These are phyloP conservation scores for Periglandula ipomoeae DNA, from an alignment of 2,329 filamentous ascomycete genomes.

Conservation along the genomic window DNA sequence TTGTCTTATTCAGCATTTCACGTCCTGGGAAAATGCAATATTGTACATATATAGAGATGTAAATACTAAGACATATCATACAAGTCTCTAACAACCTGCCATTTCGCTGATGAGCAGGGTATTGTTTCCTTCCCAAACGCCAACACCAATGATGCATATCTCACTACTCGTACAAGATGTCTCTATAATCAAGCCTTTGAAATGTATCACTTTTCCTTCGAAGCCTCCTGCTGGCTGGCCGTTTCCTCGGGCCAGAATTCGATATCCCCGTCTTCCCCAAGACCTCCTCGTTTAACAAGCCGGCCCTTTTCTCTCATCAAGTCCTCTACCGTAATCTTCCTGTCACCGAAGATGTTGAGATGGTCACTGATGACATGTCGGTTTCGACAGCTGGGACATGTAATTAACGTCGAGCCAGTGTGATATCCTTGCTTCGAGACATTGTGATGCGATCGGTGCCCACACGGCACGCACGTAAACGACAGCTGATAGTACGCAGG, in stretches of 20 bases:
- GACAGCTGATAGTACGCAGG: slow-evolving; percentile 74
- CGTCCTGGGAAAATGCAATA: background rate
- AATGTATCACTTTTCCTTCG: background rate
- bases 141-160: background rate
- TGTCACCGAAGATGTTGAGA: slow-evolving; percentile 66
- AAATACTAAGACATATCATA: background rate
- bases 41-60: background rate
- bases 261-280: slow-evolving; percentile 73
- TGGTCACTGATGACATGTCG: slow-evolving; percentile 91
- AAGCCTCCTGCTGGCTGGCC: slow-evolving; percentile 6
- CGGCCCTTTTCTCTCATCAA: slow-evolving; percentile 68
- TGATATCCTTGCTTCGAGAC: slow-evolving; percentile 95
- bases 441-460: slow-evolving; percentile 68
- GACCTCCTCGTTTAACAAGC: slow-evolving; percentile 59
- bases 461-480: slow-evolving; percentile 89
- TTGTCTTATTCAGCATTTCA: background rate
- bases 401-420: slow-evolving; percentile 77
- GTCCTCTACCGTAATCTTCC: slow-evolving; percentile 63
- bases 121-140: background rate
- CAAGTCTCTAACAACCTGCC: background rate
- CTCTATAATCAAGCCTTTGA: background rate
- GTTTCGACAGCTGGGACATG: slow-evolving; percentile 77
- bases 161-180: background rate
- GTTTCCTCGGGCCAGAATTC: slow-evolving; percentile 81
- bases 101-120: background rate